Evolutionary conservation across 192 early-diverging fungal species (phyloP).

Genomic region (Linnemannia elongata): DNA sequence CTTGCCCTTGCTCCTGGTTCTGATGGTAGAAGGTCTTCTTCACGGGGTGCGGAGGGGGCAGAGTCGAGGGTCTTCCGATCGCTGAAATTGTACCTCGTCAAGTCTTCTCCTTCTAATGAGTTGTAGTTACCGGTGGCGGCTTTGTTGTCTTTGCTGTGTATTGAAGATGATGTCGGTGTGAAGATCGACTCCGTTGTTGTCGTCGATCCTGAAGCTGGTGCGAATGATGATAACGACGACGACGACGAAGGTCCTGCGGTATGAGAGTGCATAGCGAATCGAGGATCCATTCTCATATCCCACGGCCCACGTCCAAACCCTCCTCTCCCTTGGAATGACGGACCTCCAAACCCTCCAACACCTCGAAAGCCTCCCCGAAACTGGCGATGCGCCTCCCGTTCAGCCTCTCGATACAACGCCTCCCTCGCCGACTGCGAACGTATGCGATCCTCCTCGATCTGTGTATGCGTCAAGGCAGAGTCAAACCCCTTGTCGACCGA

Average conservation of each 20-base stretch:
- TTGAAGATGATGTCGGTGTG: not conserved
- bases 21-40: not conserved
- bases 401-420: constrained; percentile 12
- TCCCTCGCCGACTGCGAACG: not conserved
- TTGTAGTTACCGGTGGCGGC: not conserved
- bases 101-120: not conserved
- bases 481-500: not conserved
- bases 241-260: not conserved
- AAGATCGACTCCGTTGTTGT: not conserved
- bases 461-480: not conserved
- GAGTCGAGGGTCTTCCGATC: constrained; percentile 33
- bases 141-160: not conserved
- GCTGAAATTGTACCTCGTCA: constrained; percentile 33
- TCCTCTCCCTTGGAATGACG: not conserved
- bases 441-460: not conserved
- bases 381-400: not conserved
- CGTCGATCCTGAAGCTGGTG: not conserved
- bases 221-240: not conserved
- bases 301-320: not conserved
- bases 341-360: not conserved
- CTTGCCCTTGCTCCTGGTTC: not conserved
- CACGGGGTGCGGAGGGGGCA: constrained; percentile 29
- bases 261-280: not conserved
- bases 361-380: not conserved
- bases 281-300: constrained; percentile 1